Evolutionary conservation across 2,329 filamentous ascomycete genomes (phyloP).

Genomic region (Arthrobotrys iridis): DNA sequence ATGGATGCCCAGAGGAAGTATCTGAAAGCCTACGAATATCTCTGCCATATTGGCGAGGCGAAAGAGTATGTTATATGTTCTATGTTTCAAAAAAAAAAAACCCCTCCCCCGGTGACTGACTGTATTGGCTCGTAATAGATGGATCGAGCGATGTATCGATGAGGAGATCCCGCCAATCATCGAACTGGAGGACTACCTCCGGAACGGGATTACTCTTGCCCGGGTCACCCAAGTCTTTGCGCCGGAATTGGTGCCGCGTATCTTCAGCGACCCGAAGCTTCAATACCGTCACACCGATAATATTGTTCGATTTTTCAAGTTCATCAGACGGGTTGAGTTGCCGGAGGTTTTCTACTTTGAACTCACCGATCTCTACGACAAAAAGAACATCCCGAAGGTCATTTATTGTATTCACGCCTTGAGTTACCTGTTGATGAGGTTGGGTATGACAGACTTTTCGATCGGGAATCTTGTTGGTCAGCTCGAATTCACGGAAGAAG

Average conservation of each 20-base stretch:
- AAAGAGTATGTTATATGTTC: slow-evolving; percentile 71
- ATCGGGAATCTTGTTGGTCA: slow-evolving; percentile 97
- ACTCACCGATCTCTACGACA: slow-evolving; percentile 96
- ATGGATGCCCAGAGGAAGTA: slow-evolving; percentile 99
- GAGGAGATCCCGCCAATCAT: slow-evolving; percentile 89
- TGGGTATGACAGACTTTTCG: slow-evolving; percentile 92
- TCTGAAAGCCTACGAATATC: slow-evolving; percentile 94
- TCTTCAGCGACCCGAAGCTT: slow-evolving; percentile 84
- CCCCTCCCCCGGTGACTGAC: not conserved
- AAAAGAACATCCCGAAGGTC: slow-evolving; percentile 99
- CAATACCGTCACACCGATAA: slow-evolving; percentile 98
- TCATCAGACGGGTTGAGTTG: slow-evolving; percentile 87
- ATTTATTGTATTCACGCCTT: slow-evolving; percentile 98
- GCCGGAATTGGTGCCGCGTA: slow-evolving; percentile 77
- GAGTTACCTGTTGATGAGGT: slow-evolving; percentile 95
- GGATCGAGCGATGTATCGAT: slow-evolving; percentile 93
- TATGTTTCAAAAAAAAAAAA: not conserved
- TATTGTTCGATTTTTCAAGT: slow-evolving; percentile 94
- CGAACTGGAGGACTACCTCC: slow-evolving; percentile 87
- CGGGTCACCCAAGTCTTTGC: slow-evolving; percentile 92
- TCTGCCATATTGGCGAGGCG: slow-evolving; percentile 97
- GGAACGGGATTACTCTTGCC: slow-evolving; percentile 92
- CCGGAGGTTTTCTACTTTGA: slow-evolving; percentile 97
- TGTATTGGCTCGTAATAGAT: slow-evolving; percentile 62
- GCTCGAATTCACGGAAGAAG: slow-evolving; percentile 96